phyloP scores from a whole-genome alignment of 2,329 filamentous ascomycete genomes.

The Colletotrichum sp. region DNA sequence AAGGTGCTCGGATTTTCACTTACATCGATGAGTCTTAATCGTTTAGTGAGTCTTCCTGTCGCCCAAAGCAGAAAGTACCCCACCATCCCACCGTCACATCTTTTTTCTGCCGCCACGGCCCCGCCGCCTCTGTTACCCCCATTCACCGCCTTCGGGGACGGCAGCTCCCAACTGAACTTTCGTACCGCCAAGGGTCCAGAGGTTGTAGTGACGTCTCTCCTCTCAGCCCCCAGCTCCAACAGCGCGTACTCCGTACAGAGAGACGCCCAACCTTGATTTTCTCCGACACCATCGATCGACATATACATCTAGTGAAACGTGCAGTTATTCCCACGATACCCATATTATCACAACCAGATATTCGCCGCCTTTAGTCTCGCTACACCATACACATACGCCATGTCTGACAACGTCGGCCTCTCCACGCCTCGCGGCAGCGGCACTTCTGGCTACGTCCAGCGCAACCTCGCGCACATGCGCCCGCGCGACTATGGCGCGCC shows the following conservation, averaged over 20 bases:
- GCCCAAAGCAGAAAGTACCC: conserved; percentile 16
- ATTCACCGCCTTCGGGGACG: conserved; percentile 11
- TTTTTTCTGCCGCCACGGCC: conserved; percentile 13
- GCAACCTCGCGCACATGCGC: conserved; percentile 87
- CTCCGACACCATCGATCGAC: not conserved
- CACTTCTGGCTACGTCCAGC: conserved; percentile 96
- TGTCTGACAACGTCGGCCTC: conserved; percentile 98
- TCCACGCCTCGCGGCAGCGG: conserved; percentile 92
- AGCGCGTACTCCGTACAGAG: not conserved
- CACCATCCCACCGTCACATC: conserved; percentile 7
- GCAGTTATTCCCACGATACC: not conserved
- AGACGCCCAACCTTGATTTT: not conserved
- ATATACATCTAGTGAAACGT: not conserved
- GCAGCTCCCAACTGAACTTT: not conserved
- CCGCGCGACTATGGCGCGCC: conserved; percentile 82
- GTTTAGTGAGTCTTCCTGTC: conserved; percentile 12
- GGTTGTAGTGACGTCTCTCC: conserved; percentile 11
- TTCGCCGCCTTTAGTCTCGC: not conserved
- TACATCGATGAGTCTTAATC: conserved; percentile 18
- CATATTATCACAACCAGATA: not conserved
- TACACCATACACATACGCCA: conserved; percentile 41
- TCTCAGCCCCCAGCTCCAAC: not conserved
- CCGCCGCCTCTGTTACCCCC: not conserved
- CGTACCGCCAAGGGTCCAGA: conserved; percentile 10
- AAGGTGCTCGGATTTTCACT: not conserved